Percentiles rank a stretch among this genome's conserved stretches.
Evolutionary conservation across 169 alveolate species (phyloP).

Genomic region (Eimeria tenella): DNA sequence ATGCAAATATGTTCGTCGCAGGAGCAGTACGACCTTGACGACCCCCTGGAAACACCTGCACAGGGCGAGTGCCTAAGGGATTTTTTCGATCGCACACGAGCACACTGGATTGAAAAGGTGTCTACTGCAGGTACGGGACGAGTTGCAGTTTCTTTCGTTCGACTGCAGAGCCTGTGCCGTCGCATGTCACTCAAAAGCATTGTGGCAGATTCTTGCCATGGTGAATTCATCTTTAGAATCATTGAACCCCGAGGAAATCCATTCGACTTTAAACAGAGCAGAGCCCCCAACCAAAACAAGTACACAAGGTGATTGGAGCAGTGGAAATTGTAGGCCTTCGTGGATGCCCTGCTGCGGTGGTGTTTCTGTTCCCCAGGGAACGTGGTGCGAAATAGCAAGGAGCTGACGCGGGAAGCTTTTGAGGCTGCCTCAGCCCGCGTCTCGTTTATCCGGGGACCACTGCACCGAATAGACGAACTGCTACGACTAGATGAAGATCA

Average conservation of each 20-base stretch:
- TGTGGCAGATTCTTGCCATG: too few species aligned
- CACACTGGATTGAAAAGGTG: constrained; percentile 84
- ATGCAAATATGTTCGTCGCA: neutral
- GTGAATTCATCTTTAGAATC: too few species aligned
- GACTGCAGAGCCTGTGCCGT: too few species aligned
- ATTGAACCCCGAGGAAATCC: too few species aligned
- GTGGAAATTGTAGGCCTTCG: too few species aligned
- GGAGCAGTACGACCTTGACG: constrained; percentile 80
- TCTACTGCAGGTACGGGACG: constrained; percentile 23
- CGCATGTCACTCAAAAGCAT: too few species aligned
- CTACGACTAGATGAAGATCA: neutral
- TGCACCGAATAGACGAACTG: constrained; percentile 55
- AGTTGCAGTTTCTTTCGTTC: too few species aligned
- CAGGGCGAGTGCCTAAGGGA: constrained; percentile 84
- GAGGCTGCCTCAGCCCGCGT: constrained; percentile 64
- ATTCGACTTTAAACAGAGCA: too few species aligned
- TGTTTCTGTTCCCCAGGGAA: neutral
- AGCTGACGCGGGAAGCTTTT: constrained; percentile 64
- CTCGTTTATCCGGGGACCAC: constrained; percentile 41
- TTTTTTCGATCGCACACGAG: constrained; percentile 87
- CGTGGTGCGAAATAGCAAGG: constrained; percentile 29
- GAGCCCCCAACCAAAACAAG: too few species aligned
- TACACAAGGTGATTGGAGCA: too few species aligned
- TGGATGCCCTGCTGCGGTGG: neutral
- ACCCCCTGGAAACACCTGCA: constrained; percentile 80